Evolutionary conservation across 2,329 filamentous ascomycete species (phyloP), one percentile per base, ranked within the genome.

Genomic region (Cladophialophora carrionii): DNA sequence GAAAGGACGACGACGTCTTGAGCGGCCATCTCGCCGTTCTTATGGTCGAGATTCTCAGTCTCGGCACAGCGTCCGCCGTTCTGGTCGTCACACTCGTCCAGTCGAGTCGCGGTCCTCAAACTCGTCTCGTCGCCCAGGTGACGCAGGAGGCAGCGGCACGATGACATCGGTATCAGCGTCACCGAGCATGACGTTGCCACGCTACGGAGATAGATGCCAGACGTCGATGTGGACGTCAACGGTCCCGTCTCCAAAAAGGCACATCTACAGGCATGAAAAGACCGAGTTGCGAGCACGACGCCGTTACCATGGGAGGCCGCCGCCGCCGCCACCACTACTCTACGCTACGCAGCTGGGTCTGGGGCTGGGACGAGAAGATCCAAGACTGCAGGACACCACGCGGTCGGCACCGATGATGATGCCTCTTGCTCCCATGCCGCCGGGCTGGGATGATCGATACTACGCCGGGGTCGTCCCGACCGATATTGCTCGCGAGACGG

Each of bases 391-490:
- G 52, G n/a, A n/a, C n/a, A n/a, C n/a, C 24, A n/a, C 29, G 8
- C 0, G 2, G 4, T 29, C 52, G 3, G 9, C 8, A 54, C 52
- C 8, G 8, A 29, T 48, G 34, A 49, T 14, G 8, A 29, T 48
- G 34, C 58, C 58, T 54, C 58, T 31, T 8, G 58, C 51, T 20
- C 58, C 58, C 5, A 43, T 54, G 26, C 58, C 58, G 8, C 58
- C 58, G 6, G 51, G 37, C 12, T 61, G 58, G 58, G 58, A 61
- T 29, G 48, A 41, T 34, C 51, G 51, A 6, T 61, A 32, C 37
- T 61, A 61, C n/a, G 49, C 49, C 6, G 58, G 58, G n/a, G n/a
- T n/a, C 20, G 14, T 61, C 29, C 58, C 58, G 1, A 14, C 14
- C 4, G 43, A 31, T 10, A 14, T 4, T 10, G 14, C n/a, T 24